These are phyloP conservation scores for Sugiyamaella floridensis DNA, from an alignment of 805 yeast genomes.

Conservation along the genomic window DNA sequence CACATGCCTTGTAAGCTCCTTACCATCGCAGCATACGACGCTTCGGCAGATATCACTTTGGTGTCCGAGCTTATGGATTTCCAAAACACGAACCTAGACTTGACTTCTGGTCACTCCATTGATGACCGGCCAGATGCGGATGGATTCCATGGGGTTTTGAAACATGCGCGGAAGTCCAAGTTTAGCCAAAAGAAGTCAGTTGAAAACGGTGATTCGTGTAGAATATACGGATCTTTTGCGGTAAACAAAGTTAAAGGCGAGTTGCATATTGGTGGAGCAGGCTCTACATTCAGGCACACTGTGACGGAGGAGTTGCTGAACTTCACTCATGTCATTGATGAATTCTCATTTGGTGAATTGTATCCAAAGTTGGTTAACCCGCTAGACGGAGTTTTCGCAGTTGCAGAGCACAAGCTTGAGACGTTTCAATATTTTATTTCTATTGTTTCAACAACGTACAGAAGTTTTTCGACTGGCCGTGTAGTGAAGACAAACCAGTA, in stretches of 20 bases:
- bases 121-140: slow-evolving; percentile 9
- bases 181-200: slow-evolving; percentile 4
- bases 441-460: slow-evolving; percentile 78
- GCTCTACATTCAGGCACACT: not conserved
- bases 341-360: slow-evolving; percentile 85
- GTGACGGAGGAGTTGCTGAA: slow-evolving; percentile 45
- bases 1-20: slow-evolving; percentile 77
- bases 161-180: slow-evolving; percentile 15
- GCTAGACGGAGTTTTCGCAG: slow-evolving; percentile 66
- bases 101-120: slow-evolving; percentile 4
- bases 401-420: slow-evolving; percentile 41
- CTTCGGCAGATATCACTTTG: slow-evolving; percentile 66
- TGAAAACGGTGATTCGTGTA: slow-evolving; percentile 17
- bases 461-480: slow-evolving; percentile 53
- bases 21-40: slow-evolving; percentile 70
- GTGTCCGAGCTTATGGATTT: slow-evolving; percentile 71
- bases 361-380: slow-evolving; percentile 84
- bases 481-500: slow-evolving; percentile 79
- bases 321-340: slow-evolving; percentile 78
- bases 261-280: slow-evolving; percentile 69
- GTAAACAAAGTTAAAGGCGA: slow-evolving; percentile 83
- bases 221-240: slow-evolving; percentile 37
- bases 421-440: slow-evolving; percentile 60
- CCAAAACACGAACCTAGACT: slow-evolving; percentile 43
- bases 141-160: slow-evolving; percentile 16